These are phyloP conservation scores for Pichia sp. DNA, from an alignment of 1,139 yeast genomes.

Conservation along the genomic window DNA sequence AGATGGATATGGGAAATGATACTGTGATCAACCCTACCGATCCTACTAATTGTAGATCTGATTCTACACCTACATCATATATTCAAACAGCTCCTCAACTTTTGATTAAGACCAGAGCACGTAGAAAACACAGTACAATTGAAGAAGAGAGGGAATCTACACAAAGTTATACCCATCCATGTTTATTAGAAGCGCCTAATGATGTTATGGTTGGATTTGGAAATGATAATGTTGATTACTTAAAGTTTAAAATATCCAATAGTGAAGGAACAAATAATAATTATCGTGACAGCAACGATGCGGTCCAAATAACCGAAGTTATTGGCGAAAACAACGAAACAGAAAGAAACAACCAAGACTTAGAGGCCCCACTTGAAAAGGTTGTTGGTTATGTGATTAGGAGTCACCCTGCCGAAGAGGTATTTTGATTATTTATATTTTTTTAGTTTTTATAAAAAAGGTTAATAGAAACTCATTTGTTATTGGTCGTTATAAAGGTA, in stretches of 20 bases:
- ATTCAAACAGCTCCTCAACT: too few relatives aligned
- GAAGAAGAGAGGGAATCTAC: conserved; percentile 57
- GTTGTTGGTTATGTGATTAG: conserved; percentile 11
- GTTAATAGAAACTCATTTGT: not conserved
- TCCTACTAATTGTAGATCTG: conserved; percentile 2
- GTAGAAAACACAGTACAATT: conserved; percentile 40
- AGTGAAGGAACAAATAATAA: not conserved
- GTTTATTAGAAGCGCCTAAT: conserved; percentile 44
- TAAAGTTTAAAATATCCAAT: conserved; percentile 17
- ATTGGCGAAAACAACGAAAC: not conserved
- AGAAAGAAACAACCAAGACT: not conserved
- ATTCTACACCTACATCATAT: not conserved
- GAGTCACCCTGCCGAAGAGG: not conserved
- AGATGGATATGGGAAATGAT: not conserved
- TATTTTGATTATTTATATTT: conserved; percentile 3
- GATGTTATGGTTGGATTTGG: conserved; percentile 62
- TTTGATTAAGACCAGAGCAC: conserved; percentile 11
- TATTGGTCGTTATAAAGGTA: not conserved
- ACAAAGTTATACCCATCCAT: conserved; percentile 52
- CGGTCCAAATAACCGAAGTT: conserved; percentile 1
- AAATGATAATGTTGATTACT: conserved; percentile 47
- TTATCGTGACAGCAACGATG: not conserved
- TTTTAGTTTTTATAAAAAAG: not conserved
- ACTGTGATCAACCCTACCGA: not conserved
- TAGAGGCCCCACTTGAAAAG: conserved; percentile 5